Conservation (phyloP, 306 rosid genomes). For the Lathyrus aphaca region DNA sequence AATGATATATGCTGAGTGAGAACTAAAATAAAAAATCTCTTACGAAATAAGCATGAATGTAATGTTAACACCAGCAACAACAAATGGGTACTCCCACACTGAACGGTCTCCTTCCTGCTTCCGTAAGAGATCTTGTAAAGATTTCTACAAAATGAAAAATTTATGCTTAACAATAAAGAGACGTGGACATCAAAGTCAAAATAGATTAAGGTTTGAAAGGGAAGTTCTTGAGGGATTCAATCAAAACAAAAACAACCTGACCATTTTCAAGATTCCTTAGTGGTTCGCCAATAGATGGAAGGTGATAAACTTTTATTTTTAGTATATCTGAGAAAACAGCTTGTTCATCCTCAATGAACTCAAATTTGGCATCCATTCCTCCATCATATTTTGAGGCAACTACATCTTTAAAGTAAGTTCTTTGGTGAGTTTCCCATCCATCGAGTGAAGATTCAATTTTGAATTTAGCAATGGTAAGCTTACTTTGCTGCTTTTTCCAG, state of each 20-base stretch:
- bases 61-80: constrained; percentile 98
- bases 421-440: constrained; percentile 87
- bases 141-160: constrained; percentile 67
- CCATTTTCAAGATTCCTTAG: constrained; percentile 65
- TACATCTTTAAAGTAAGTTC: constrained; percentile 90
- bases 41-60: constrained; percentile 98
- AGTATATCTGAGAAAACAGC: constrained; percentile 88
- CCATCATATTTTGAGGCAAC: constrained; percentile 89
- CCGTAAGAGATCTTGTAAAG: constrained; percentile 92
- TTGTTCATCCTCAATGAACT: constrained; percentile 69
- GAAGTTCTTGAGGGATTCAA: background rate
- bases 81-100: constrained; percentile 99
- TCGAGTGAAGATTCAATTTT: constrained; percentile 65
- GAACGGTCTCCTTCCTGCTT: constrained; percentile 98
- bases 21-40: constrained; percentile 17
- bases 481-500: constrained; percentile 97
- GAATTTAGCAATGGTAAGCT: constrained; percentile 79
- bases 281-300: constrained; percentile 71
- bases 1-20: constrained; percentile 27
- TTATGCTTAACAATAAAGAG: constrained; percentile 23
- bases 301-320: constrained; percentile 66
- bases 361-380: constrained; percentile 95
- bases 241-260: constrained; percentile 47
- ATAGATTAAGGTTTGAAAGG: background rate
- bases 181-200: constrained; percentile 28